phyloP scores from a whole-genome alignment of 2,329 filamentous ascomycete genomes.

The Sporothrix pseudoabietina region DNA sequence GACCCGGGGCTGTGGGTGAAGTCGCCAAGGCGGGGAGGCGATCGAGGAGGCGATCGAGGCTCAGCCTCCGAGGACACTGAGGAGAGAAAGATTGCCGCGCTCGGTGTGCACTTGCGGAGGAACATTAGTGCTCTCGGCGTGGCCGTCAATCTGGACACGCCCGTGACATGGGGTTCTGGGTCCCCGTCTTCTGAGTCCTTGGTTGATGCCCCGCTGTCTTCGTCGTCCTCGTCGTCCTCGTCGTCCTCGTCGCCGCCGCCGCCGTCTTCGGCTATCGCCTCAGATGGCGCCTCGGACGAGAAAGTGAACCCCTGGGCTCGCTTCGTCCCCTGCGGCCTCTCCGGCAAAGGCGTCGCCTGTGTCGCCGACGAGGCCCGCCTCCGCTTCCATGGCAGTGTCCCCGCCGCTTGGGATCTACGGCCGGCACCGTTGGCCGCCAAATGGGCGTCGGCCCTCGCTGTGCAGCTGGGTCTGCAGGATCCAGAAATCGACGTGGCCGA shows the following conservation, averaged over 20 bases:
- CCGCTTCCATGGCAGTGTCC: constrained; percentile 31
- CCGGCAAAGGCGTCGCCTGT: constrained; percentile 77
- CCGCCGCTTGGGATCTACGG: constrained; percentile 31
- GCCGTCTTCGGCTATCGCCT: not conserved
- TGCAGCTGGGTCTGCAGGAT: constrained; percentile 28
- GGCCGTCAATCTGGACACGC: constrained; percentile 73
- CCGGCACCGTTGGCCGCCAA: constrained; percentile 29
- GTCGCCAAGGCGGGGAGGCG: constrained; percentile 30
- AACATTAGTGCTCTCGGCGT: constrained; percentile 84
- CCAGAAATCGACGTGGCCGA: constrained; percentile 29
- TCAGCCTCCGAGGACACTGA: constrained; percentile 28
- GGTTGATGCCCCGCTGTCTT: not conserved
- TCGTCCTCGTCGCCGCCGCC: not conserved
- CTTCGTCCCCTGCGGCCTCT: constrained; percentile 88
- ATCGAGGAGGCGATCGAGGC: no score
- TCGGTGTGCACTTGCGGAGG: constrained; percentile 87
- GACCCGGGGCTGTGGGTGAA: constrained; percentile 84
- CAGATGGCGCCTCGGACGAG: constrained; percentile 42
- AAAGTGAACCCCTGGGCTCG: constrained; percentile 59
- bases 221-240: not conserved
- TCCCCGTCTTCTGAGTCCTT: not conserved
- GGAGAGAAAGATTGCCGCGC: constrained; percentile 77
- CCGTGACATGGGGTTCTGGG: constrained; percentile 44
- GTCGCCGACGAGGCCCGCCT: constrained; percentile 56
- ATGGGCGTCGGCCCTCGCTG: constrained; percentile 33